Percentiles rank a stretch among this genome's conserved stretches.
These are phyloP conservation scores for Didymella sp. DNA, from an alignment of 2,329 filamentous ascomycete genomes.

Conservation along the genomic window DNA sequence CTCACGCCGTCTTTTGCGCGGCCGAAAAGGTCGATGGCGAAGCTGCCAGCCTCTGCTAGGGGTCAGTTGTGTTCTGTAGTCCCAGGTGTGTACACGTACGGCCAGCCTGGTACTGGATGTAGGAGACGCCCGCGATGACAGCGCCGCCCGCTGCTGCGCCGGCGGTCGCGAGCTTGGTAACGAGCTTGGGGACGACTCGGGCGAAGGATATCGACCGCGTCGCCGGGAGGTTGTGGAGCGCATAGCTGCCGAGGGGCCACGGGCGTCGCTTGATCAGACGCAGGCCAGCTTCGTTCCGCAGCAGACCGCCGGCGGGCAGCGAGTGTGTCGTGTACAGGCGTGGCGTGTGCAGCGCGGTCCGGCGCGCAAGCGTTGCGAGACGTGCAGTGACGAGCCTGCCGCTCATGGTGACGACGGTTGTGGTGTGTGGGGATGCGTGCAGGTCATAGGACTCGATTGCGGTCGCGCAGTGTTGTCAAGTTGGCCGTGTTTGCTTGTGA, in stretches of 20 bases:
- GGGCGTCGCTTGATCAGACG: conserved; percentile 60
- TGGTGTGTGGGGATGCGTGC: conserved; percentile 14
- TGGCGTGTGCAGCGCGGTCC: conserved; percentile 66
- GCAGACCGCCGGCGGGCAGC: conserved; percentile 48
- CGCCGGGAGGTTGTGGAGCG: conserved; percentile 79
- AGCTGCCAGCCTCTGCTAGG: conserved; percentile 72
- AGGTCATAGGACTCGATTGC: conserved; percentile 27
- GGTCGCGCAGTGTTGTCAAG: conserved; percentile 1
- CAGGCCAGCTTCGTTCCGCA: conserved; percentile 46
- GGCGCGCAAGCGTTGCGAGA: conserved; percentile 71
- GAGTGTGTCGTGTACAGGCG: conserved; percentile 53
- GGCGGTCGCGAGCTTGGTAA: conserved; percentile 85
- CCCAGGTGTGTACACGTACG: conserved; percentile 66
- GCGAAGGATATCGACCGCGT: conserved; percentile 71
- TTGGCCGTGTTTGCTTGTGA: conserved; percentile 4
- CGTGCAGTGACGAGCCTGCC: conserved; percentile 78
- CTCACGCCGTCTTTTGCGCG: conserved; percentile 74
- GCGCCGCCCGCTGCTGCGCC: conserved; percentile 92
- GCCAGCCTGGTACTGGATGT: conserved; percentile 94
- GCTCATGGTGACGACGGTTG: conserved; percentile 61
- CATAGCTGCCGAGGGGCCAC: conserved; percentile 79
- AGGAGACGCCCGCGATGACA: conserved; percentile 84
- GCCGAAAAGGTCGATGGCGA: conserved; percentile 76
- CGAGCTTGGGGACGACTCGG: conserved; percentile 79
- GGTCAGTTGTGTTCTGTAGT: conserved; percentile 46